Base-by-base conservation (phyloP, 2,329 filamentous ascomycete species). In the Immersiporthe knoxdaviesiana region DNA sequence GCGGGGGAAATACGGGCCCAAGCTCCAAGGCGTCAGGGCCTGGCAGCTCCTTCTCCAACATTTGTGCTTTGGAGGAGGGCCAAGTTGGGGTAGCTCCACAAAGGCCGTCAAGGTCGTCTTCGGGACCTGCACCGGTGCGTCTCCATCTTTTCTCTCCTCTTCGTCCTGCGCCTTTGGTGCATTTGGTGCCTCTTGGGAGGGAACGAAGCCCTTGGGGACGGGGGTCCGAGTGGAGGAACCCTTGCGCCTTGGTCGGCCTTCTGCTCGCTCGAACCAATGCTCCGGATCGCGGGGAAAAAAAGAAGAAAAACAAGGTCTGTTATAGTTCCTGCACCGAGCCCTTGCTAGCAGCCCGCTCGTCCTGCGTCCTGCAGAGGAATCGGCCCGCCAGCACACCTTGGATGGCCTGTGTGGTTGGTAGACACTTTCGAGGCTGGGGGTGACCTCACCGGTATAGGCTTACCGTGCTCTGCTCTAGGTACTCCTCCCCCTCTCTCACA, bases 341-440 rank as follows among this genome's bases (percentile, higher is more conserved):
- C 44, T 47, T n/a, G 44, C 44, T 47, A 47, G 44, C 2, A n/a
- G 8, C 30, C 30, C 18, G 30, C 30, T 37, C 7, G 35, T 4
- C 35, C 27, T 63, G 62, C 39, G n/a, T 35, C 39, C 27, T 63
- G 62, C 62, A 63, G 41, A 37, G 30, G 24, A 63, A 35, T 63
- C 62, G 62, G 62, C 41, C 44, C 62, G 56, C 37, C 44, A n/a
- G n/a, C 21, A 47, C 44, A n/a, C 44, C 21, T n/a, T 47, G 44
- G 7, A n/a, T n/a, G 41, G 41, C 16, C 11, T 14, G 52, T n/a
- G n/a, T n/a, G n/a, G n/a, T n/a, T n/a, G n/a, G n/a, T n/a, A n/a
- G n/a, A n/a, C n/a, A n/a, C n/a, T n/a, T n/a, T n/a, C n/a, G n/a
- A n/a, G n/a, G n/a, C n/a, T n/a, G n/a, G n/a, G n/a, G n/a, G 4